These are phyloP conservation scores for Aspergillus glaucus DNA, from an alignment of 2,329 filamentous ascomycete species.

Conservation along the genomic window DNA sequence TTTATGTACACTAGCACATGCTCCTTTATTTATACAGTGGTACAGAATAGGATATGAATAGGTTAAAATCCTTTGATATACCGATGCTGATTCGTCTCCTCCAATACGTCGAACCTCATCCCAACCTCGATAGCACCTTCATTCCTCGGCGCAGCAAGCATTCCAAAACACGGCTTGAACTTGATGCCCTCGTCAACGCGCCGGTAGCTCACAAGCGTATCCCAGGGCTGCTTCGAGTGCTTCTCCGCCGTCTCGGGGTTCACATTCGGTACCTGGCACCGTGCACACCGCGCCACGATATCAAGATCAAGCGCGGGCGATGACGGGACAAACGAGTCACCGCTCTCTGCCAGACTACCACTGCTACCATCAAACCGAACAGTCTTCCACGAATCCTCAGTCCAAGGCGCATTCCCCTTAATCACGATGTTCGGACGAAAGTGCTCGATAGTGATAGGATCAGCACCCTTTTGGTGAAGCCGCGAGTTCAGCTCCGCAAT, in stretches of 20 bases:
- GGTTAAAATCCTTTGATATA: slow-evolving; percentile 42
- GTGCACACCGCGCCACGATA: slow-evolving; percentile 53
- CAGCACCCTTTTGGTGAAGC: slow-evolving; percentile 36
- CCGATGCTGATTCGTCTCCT: slow-evolving; percentile 52
- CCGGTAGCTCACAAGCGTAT: slow-evolving; percentile 55
- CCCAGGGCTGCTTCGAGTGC: slow-evolving; percentile 56
- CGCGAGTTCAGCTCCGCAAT: slow-evolving; percentile 54
- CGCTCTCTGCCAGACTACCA: not conserved
- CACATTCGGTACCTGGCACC: slow-evolving; percentile 61
- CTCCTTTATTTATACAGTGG: not conserved
- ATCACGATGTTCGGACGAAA: slow-evolving; percentile 61
- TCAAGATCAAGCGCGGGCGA: slow-evolving; percentile 42
- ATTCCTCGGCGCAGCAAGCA: slow-evolving; percentile 55
- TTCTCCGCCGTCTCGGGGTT: slow-evolving; percentile 56
- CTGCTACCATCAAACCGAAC: slow-evolving; percentile 31
- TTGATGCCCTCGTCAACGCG: slow-evolving; percentile 55
- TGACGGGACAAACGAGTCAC: not conserved
- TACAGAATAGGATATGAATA: not conserved
- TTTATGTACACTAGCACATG: not conserved
- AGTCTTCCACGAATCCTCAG: slow-evolving; percentile 59
- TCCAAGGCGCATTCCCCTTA: slow-evolving; percentile 51
- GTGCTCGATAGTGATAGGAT: slow-evolving; percentile 53
- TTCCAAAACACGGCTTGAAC: slow-evolving; percentile 62
- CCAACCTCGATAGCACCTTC: slow-evolving; percentile 53
- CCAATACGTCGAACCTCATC: slow-evolving; percentile 52